phyloP scores from a whole-genome alignment of 176 grass and related monocot genomes.

The Leersia perrieri region DNA sequence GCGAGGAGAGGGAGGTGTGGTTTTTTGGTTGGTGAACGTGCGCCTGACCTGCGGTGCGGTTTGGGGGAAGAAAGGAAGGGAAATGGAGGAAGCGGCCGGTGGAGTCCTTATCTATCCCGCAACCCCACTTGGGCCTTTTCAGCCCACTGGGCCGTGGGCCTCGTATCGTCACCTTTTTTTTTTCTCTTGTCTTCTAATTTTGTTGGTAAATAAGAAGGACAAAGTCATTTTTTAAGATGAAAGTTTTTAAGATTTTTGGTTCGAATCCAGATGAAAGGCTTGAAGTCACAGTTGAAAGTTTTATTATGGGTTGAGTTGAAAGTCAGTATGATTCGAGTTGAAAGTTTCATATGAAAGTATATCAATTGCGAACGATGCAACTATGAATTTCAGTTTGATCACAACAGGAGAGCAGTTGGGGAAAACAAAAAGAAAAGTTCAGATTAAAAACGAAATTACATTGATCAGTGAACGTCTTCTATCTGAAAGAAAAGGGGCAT shows the following conservation, averaged over 20 bases:
- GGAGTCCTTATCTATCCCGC: slow-evolving; percentile 8
- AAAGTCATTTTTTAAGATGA: too few relatives aligned
- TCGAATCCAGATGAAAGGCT: too few relatives aligned
- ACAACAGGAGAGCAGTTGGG: not conserved
- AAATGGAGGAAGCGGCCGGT: not conserved
- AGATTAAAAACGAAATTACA: too few relatives aligned
- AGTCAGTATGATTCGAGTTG: too few relatives aligned
- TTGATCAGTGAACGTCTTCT: too few relatives aligned
- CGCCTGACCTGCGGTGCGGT: slow-evolving; percentile 17
- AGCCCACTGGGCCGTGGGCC: not conserved
- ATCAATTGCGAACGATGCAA: too few relatives aligned
- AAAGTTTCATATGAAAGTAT: too few relatives aligned
- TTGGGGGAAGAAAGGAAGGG: not conserved
- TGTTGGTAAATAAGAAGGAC: not conserved
- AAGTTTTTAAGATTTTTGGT: too few relatives aligned
- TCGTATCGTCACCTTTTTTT: not conserved
- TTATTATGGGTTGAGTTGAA: too few relatives aligned
- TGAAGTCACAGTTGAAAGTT: too few relatives aligned
- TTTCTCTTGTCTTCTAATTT: too few relatives aligned
- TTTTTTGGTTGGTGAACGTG: slow-evolving; percentile 43
- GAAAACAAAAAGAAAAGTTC: not conserved
- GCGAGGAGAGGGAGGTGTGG: slow-evolving; percentile 5
- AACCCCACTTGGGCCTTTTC: not conserved
- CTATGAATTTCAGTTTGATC: not conserved
- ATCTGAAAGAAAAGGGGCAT: too few relatives aligned